Base-by-base conservation (phyloP, 2,329 filamentous ascomycete species). In the Apiospora sp. region DNA sequence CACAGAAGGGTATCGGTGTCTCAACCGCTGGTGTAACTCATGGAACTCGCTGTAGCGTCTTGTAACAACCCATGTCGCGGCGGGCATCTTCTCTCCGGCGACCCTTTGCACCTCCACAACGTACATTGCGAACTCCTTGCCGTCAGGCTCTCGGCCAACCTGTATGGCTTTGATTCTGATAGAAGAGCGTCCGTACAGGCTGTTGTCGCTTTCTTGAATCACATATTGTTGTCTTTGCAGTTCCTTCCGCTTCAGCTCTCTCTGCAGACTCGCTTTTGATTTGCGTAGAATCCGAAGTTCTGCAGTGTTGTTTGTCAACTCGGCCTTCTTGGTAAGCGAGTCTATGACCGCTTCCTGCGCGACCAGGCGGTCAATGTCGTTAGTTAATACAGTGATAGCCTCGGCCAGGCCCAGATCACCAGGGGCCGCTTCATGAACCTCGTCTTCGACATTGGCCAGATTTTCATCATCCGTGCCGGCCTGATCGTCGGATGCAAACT, bases 141-240 rank as follows among this genome's bases (percentile, higher is more conserved):
- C 96, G 78, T 98, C 95, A 41, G 96, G 93, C 76, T 98, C 96
- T 74, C 92, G 92, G 7, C 95, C 96, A 19, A 98, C 94, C 84
- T 98, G 94, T 71, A 98, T 95, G 0, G 94, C 94, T 79, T 96
- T 96, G 80, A 99, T 98, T 77, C 90, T 93, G 77, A 98, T 91
- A 0, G 91, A 94, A 2, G 96, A 96, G 24, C 96, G 93, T 2
- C 96, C 96, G 79, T 97, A 98, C 34, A 99, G 87, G 81, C 95
- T 98, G 82, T 98, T 99, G 81, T 99, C 97, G 79, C 95, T 98
- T 83, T 99, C 96, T 82, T 99, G 96, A 10, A 98, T 91, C 67
- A 97, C 94, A 78, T 99, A 99, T 81, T 99, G 97, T 82, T 98
- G 96, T 70, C 95, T 90, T 81, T 99, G 96, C 79, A 99, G 89